Conservation (phyloP, 2,329 filamentous ascomycete genomes). For the Westerdykella sp. region DNA sequence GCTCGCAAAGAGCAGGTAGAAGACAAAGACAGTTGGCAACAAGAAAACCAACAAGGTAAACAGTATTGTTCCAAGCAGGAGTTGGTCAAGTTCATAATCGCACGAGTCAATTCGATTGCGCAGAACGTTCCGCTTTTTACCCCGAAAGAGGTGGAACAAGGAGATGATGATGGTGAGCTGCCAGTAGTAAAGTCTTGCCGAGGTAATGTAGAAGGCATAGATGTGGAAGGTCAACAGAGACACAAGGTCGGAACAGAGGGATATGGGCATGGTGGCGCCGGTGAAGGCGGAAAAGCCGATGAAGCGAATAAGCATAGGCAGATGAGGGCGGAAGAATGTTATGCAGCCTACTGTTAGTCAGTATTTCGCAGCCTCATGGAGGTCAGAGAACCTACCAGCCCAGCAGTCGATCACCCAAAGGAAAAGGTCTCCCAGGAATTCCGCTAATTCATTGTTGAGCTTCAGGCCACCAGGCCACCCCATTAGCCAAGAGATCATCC, state of each 20-base stretch:
- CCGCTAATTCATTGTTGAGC: conserved; percentile 85
- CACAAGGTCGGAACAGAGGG: conserved; percentile 87
- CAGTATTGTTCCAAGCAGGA: conserved; percentile 90
- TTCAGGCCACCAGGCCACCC: conserved; percentile 92
- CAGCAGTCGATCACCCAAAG: conserved; percentile 99
- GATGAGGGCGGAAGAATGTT: conserved; percentile 64
- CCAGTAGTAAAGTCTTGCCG: conserved; percentile 96
- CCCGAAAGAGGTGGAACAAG: conserved; percentile 96
- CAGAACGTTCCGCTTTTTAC: conserved; percentile 95
- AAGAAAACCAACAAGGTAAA: conserved; percentile 95
- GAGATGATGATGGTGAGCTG: conserved; percentile 94
- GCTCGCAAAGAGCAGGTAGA: conserved; percentile 92
- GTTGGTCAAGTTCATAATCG: conserved; percentile 95
- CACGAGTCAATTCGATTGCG: conserved; percentile 97
- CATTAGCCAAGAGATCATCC: conserved; percentile 93
- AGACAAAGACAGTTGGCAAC: conserved; percentile 88
- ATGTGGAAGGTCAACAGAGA: conserved; percentile 92
- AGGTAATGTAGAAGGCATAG: conserved; percentile 96
- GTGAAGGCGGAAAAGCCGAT: conserved; percentile 94
- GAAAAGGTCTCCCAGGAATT: conserved; percentile 92
- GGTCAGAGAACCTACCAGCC: conserved; percentile 56
- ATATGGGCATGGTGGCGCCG: conserved; percentile 93
- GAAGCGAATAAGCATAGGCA: conserved; percentile 85
- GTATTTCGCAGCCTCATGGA: not conserved
- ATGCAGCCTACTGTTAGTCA: conserved; percentile 58